phyloP scores from a whole-genome alignment of 2,329 filamentous ascomycete genomes.

The Xylariaceae sp. region DNA sequence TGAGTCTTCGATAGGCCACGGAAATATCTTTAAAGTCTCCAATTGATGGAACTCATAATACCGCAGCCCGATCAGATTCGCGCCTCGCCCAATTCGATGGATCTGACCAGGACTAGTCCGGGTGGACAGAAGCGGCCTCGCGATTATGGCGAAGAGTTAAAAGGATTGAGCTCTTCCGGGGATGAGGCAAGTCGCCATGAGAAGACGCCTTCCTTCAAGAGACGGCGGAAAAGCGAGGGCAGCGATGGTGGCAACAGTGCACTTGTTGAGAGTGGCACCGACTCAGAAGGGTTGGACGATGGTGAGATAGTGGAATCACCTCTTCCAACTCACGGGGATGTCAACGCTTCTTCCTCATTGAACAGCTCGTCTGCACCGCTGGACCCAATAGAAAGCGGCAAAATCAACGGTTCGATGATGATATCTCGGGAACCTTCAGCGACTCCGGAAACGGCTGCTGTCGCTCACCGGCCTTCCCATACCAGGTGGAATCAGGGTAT shows the following conservation, averaged over 20 bases:
- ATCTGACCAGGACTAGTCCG: slow-evolving; percentile 2
- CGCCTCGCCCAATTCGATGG: neutral
- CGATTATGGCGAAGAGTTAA: slow-evolving; percentile 29
- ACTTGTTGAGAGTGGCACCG: slow-evolving; percentile 12
- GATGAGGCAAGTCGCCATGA: slow-evolving; percentile 19
- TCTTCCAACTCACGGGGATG: slow-evolving; percentile 8
- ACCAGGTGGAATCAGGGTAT: slow-evolving; percentile 24
- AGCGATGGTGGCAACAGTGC: slow-evolving; percentile 1
- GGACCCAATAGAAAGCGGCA: no score
- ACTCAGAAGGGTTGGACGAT: slow-evolving; percentile 28
- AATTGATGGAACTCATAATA: slow-evolving; percentile 9
- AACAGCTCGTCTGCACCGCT: no score
- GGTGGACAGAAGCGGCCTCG: slow-evolving; percentile 24
- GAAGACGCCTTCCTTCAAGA: slow-evolving; percentile 19
- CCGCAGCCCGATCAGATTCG: neutral
- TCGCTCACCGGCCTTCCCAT: slow-evolving; percentile 4
- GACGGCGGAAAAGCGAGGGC: slow-evolving; percentile 14
- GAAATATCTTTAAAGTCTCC: neutral
- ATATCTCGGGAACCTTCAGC: neutral
- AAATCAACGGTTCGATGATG: no score
- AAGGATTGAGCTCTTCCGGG: slow-evolving; percentile 24
- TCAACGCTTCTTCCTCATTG: no score
- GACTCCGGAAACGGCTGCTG: neutral
- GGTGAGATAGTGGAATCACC: slow-evolving; percentile 30
- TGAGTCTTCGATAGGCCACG: no score